Conservation (phyloP, 1,139 yeast species). For the Saccharomyces uvarum region DNA sequence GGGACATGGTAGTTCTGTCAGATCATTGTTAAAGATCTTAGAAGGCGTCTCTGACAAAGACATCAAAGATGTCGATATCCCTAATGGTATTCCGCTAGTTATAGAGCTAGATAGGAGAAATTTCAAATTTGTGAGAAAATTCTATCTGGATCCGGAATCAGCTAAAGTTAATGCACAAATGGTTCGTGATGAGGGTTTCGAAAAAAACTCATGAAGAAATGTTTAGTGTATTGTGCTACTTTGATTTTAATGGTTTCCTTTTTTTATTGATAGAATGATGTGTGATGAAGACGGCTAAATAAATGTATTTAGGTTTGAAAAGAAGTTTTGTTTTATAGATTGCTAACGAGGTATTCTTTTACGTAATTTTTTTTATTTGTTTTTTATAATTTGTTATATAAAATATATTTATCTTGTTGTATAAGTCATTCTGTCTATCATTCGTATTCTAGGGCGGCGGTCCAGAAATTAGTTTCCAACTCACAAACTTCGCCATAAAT, state of each 20-base stretch:
- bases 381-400: neutral
- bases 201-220: constrained; percentile 17
- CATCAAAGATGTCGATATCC: constrained; percentile 60
- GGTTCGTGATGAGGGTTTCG: constrained; percentile 54
- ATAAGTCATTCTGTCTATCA: neutral
- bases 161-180: constrained; percentile 58
- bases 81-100: constrained; percentile 68
- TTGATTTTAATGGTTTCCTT: neutral
- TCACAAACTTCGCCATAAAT: constrained; percentile 52
- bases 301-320: neutral
- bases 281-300: neutral
- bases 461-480: constrained; percentile 63
- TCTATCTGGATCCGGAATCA: constrained; percentile 59
- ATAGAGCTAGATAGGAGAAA: constrained; percentile 42
- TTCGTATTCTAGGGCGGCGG: constrained; percentile 30
- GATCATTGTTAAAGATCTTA: constrained; percentile 56
- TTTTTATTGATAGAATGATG: neutral
- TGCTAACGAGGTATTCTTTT: neutral
- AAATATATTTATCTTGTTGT: neutral
- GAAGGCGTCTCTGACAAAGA: constrained; percentile 50
- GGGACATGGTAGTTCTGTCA: constrained; percentile 69
- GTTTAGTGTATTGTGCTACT: neutral
- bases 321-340: neutral
- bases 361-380: neutral
- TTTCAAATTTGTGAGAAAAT: constrained; percentile 39